Evolutionary conservation across 495 filamentous ascomycete species (phyloP).

Genomic region (Aspergillus biplanus): DNA sequence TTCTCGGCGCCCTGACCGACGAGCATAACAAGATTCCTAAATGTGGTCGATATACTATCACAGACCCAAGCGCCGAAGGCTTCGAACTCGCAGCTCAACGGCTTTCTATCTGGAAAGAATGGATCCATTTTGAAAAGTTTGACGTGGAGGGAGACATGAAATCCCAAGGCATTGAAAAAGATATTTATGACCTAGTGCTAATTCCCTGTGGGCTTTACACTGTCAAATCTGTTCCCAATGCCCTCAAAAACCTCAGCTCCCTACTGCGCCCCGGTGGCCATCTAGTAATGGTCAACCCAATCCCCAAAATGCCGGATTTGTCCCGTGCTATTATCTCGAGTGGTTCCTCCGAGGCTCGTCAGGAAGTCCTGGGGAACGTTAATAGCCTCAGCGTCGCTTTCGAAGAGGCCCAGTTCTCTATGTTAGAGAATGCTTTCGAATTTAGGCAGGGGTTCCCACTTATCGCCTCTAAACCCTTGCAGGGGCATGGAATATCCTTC

Average conservation of each 20-base stretch:
- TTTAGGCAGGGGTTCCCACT: background rate
- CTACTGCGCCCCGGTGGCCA: slow-evolving; percentile 33
- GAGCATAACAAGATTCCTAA: background rate
- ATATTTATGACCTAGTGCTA: slow-evolving; percentile 48
- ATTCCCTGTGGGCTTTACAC: slow-evolving; percentile 49
- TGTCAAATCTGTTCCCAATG: slow-evolving; percentile 35
- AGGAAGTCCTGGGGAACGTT: background rate
- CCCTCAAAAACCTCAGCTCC: slow-evolving; percentile 40
- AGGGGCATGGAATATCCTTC: background rate
- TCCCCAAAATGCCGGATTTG: slow-evolving; percentile 11
- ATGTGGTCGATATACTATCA: slow-evolving; percentile 22
- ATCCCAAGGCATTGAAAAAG: slow-evolving; percentile 36
- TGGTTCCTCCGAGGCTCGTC: slow-evolving; percentile 2
- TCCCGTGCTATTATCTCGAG: slow-evolving; percentile 18
- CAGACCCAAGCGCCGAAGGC: slow-evolving; percentile 9
- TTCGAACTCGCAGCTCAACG: slow-evolving; percentile 34
- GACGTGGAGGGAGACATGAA: slow-evolving; percentile 39
- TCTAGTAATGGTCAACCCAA: slow-evolving; percentile 27
- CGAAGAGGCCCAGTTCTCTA: background rate
- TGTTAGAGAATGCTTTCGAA: background rate
- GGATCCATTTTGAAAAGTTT: slow-evolving; percentile 39
- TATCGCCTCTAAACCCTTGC: slow-evolving; percentile 10
- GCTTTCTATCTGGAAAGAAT: slow-evolving; percentile 32
- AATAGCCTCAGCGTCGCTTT: background rate
- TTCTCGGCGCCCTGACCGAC: slow-evolving; percentile 16